Evolutionary conservation across 2,329 filamentous ascomycete genomes (phyloP).

Genomic region (Mariannaea elegans): DNA sequence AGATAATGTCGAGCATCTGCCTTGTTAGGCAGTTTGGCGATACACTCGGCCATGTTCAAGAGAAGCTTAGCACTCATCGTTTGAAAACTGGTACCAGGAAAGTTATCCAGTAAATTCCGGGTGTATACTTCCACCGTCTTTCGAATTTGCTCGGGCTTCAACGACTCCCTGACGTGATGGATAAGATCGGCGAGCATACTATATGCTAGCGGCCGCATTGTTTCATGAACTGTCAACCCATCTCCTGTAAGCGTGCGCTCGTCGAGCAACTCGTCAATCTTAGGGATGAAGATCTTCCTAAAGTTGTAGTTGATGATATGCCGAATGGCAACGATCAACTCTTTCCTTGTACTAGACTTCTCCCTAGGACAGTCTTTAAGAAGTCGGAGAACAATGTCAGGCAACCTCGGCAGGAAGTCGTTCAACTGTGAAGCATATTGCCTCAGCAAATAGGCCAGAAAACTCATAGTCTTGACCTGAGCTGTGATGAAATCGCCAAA

Average conservation of each 20-base stretch:
- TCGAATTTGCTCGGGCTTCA: slow-evolving; percentile 89
- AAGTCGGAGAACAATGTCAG: slow-evolving; percentile 88
- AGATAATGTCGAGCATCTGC: slow-evolving; percentile 93
- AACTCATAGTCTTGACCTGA: slow-evolving; percentile 99
- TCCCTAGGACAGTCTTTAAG: slow-evolving; percentile 94
- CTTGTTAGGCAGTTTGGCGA: slow-evolving; percentile 92
- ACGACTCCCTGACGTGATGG: slow-evolving; percentile 91
- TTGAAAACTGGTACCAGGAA: slow-evolving; percentile 97
- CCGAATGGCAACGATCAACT: slow-evolving; percentile 92
- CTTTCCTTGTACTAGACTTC: slow-evolving; percentile 92
- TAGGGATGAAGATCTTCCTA: slow-evolving; percentile 89
- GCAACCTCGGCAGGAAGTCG: slow-evolving; percentile 87
- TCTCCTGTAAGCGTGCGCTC: slow-evolving; percentile 95
- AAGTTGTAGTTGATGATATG: slow-evolving; percentile 99
- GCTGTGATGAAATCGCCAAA: slow-evolving; percentile 98
- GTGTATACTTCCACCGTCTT: slow-evolving; percentile 98
- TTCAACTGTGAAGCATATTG: slow-evolving; percentile 87
- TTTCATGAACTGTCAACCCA: slow-evolving; percentile 95
- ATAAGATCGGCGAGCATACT: slow-evolving; percentile 99
- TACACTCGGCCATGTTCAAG: slow-evolving; percentile 98
- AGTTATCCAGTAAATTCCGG: slow-evolving; percentile 92
- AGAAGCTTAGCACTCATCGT: slow-evolving; percentile 99
- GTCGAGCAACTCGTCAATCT: slow-evolving; percentile 94
- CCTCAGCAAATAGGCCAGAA: slow-evolving; percentile 89
- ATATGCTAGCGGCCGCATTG: slow-evolving; percentile 93